Evolutionary conservation across 2,329 filamentous ascomycete species (phyloP).

Genomic region (Diplocarpon rosae): DNA sequence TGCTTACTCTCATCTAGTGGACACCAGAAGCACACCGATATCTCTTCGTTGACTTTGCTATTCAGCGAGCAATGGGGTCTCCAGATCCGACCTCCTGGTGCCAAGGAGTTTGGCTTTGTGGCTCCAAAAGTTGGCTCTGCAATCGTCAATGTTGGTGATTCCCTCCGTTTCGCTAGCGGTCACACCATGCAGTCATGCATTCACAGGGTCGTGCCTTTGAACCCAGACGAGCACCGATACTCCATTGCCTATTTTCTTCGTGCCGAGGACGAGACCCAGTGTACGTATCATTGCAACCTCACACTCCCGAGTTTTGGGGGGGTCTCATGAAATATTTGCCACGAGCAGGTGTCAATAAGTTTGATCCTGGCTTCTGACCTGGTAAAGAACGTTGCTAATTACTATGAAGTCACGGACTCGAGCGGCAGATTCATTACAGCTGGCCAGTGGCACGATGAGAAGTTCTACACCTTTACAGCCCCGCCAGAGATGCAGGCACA

Average conservation of each 20-base stretch:
- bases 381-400: too few species aligned
- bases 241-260: conserved; percentile 48
- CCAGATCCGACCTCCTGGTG: conserved; percentile 36
- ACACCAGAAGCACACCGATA: conserved; percentile 47
- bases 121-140: conserved; percentile 39
- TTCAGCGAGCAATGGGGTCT: conserved; percentile 47
- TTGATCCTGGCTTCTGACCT: too few species aligned
- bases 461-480: conserved; percentile 37
- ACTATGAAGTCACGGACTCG: conserved; percentile 33
- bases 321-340: too few species aligned
- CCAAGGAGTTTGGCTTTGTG: conserved; percentile 41
- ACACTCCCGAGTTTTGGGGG: too few species aligned
- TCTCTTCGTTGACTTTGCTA: conserved; percentile 42
- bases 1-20: conserved; percentile 20
- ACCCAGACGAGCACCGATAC: conserved; percentile 43
- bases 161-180: conserved; percentile 42
- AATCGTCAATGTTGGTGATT: conserved; percentile 48
- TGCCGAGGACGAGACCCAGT: conserved; percentile 44
- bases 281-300: too few species aligned
- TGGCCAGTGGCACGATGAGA: conserved; percentile 43
- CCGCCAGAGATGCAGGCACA: conserved; percentile 34
- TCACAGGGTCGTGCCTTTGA: conserved; percentile 44
- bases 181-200: conserved; percentile 45
- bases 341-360: too few species aligned
- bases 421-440: conserved; percentile 40